Evolutionary conservation across 192 early-diverging fungal species (phyloP).

Genomic region (Physocladia obscura): DNA sequence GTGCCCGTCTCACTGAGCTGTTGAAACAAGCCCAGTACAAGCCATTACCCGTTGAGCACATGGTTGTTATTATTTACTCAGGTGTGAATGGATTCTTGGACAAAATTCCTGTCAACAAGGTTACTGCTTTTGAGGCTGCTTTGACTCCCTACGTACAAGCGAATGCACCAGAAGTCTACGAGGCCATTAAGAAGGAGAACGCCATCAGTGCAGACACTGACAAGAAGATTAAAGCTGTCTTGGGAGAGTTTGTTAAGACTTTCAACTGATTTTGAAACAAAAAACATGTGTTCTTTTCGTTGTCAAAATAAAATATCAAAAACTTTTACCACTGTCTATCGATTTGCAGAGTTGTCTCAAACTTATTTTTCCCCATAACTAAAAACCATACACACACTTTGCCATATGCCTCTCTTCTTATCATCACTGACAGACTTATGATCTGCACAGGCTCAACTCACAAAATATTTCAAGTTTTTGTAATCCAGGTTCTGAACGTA

Average conservation of each 20-base stretch:
- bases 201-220: conserved; percentile 86
- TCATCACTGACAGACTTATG: too few relatives aligned
- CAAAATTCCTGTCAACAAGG: conserved; percentile 92
- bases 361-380: too few relatives aligned
- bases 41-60: conserved; percentile 94
- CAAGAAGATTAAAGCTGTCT: conserved; percentile 88
- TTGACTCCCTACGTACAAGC: conserved; percentile 85
- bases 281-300: not conserved
- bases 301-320: not conserved
- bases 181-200: conserved; percentile 86
- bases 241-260: conserved; percentile 48
- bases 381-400: too few relatives aligned
- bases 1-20: conserved; percentile 98
- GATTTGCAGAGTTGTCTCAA: not conserved
- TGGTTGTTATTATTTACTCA: conserved; percentile 97
- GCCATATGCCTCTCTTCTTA: too few relatives aligned
- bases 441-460: too few relatives aligned
- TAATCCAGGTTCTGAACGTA: too few relatives aligned
- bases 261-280: conserved; percentile 31
- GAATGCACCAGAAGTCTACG: conserved; percentile 85
- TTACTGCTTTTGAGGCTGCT: conserved; percentile 90
- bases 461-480: too few relatives aligned
- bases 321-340: not conserved
- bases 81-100: conserved; percentile 99
- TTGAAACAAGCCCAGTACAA: conserved; percentile 99